phyloP scores from a whole-genome alignment of 2,329 filamentous ascomycete genomes.

The Xylaria sp. region DNA sequence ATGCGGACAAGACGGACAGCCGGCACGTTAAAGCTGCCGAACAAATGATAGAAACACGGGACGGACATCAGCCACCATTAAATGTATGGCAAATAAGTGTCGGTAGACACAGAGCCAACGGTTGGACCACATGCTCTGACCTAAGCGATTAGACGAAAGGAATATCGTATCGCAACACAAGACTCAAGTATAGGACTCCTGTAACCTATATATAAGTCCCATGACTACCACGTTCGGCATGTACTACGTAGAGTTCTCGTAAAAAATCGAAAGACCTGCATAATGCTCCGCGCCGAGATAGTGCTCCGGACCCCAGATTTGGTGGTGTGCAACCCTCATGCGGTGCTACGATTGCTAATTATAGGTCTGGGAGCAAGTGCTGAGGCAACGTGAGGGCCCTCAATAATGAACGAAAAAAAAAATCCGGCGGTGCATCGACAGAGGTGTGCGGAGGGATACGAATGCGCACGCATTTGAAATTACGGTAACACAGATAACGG shows the following conservation, averaged over 20 bases:
- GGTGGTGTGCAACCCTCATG: conserved; percentile 4
- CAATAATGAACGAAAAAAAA: too few species aligned
- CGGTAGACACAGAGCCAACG: background rate
- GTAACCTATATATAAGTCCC: background rate
- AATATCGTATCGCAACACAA: background rate
- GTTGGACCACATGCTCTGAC: background rate
- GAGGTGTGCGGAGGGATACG: background rate
- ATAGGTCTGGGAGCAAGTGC: background rate
- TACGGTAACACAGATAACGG: background rate
- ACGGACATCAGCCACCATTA: background rate
- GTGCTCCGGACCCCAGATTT: conserved; percentile 8
- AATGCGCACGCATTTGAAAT: background rate
- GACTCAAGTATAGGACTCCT: background rate
- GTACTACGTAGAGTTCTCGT: background rate
- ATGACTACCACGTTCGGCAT: background rate
- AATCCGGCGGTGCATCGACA: background rate
- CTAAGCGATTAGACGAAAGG: background rate
- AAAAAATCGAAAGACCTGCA: conserved; percentile 8
- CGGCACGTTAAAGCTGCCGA: background rate
- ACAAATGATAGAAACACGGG: background rate
- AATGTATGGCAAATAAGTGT: background rate
- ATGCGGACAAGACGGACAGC: background rate
- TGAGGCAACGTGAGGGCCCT: background rate
- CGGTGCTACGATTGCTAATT: conserved; percentile 1
- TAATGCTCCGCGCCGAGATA: background rate